These are phyloP conservation scores for Vicia villosa DNA, from an alignment of 306 rosid genomes.

Conservation along the genomic window DNA sequence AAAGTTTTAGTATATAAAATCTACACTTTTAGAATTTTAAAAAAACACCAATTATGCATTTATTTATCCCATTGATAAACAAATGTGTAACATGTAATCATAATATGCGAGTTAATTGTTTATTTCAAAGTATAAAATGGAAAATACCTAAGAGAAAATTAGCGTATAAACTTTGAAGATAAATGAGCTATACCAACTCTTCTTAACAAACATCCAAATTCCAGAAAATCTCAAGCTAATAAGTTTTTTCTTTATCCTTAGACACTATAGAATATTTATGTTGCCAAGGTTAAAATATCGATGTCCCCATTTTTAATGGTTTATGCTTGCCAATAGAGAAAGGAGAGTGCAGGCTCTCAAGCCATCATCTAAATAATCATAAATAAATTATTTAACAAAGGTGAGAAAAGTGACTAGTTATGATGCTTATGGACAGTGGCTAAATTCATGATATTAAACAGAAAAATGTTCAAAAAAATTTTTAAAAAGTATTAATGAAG, in stretches of 20 bases:
- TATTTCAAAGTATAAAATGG: background rate
- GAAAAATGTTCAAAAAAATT: constrained; percentile 19
- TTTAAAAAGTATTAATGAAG: background rate
- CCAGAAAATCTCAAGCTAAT: background rate
- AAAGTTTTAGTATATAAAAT: background rate
- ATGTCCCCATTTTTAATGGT: background rate
- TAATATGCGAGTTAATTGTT: constrained; percentile 1
- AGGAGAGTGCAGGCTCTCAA: constrained; percentile 24
- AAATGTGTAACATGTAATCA: constrained; percentile 6
- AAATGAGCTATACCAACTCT: constrained; percentile 1
- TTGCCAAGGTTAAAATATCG: background rate
- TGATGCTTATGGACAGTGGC: constrained; percentile 13
- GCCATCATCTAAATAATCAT: constrained; percentile 1
- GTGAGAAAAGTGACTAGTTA: constrained; percentile 5
- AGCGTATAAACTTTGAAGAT: constrained; percentile 6
- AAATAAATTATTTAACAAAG: background rate
- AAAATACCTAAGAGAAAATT: background rate
- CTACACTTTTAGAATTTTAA: background rate
- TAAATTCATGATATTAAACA: constrained; percentile 8
- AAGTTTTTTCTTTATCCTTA: constrained; percentile 1
- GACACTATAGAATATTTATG: background rate
- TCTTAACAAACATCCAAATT: constrained; percentile 7
- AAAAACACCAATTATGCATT: background rate
- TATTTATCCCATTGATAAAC: background rate
- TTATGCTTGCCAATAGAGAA: constrained; percentile 9